phyloP scores from a whole-genome alignment of 225 moss, liverwort and hornwort genomes.

The Anthoceros angustus region DNA sequence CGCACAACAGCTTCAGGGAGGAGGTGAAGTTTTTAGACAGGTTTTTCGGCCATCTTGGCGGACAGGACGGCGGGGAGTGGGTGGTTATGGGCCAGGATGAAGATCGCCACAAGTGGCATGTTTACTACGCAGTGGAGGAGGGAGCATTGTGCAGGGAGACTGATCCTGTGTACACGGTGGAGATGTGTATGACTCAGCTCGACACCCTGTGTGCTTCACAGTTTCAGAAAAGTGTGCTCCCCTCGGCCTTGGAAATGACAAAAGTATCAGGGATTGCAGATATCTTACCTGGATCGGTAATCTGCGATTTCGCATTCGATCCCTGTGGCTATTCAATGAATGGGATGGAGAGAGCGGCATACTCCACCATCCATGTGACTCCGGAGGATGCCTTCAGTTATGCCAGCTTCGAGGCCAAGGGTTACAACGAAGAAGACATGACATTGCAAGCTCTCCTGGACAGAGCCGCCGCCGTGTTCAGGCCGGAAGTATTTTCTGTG shows the following conservation, averaged over 20 bases:
- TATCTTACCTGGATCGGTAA: slow-evolving; percentile 35
- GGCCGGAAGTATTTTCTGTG: slow-evolving; percentile 53
- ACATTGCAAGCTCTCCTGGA: slow-evolving; percentile 33
- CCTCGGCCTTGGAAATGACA: slow-evolving; percentile 48
- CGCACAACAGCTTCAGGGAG: slow-evolving; percentile 58
- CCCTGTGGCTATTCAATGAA: slow-evolving; percentile 94
- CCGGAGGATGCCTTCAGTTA: slow-evolving; percentile 70
- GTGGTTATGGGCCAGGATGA: slow-evolving; percentile 45
- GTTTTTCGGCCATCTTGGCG: slow-evolving; percentile 40
- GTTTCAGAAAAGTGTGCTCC: slow-evolving; percentile 25
- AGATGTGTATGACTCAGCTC: slow-evolving; percentile 82
- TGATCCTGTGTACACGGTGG: slow-evolving; percentile 40
- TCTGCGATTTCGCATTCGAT: slow-evolving; percentile 79
- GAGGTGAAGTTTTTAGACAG: slow-evolving; percentile 60
- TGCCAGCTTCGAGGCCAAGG: slow-evolving; percentile 86
- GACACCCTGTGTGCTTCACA: slow-evolving; percentile 23
- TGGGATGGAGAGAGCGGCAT: slow-evolving; percentile 44
- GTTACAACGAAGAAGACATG: slow-evolving; percentile 38
- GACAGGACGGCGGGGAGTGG: slow-evolving; percentile 36
- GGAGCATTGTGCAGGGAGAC: not conserved
- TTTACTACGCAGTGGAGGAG: slow-evolving; percentile 19
- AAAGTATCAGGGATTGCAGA: slow-evolving; percentile 28
- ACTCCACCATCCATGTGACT: slow-evolving; percentile 80
- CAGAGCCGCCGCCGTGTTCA: slow-evolving; percentile 33
- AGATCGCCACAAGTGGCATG: slow-evolving; percentile 55